A percentile compares a stretch with the other conserved stretches of the same genome.
Conservation (phyloP, 176 grass and related monocot genomes). For the Oryza glaberrima region DNA sequence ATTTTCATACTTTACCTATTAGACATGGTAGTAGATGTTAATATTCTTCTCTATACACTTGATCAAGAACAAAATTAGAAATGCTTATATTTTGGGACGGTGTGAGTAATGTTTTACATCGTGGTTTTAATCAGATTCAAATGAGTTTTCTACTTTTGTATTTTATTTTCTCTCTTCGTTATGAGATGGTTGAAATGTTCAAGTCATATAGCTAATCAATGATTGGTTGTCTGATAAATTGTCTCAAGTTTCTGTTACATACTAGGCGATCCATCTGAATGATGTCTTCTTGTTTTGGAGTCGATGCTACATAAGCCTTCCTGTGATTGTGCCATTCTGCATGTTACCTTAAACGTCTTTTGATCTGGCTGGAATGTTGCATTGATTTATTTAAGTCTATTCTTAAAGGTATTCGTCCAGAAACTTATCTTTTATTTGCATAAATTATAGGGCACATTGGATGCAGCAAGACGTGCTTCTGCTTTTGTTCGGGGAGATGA, state of each 20-base stretch:
- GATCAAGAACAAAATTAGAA: no score
- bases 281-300: not conserved
- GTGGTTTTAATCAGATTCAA: no score
- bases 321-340: not conserved
- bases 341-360: not conserved
- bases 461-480: slow-evolving; percentile 69
- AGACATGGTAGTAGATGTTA: no score
- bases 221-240: not conserved
- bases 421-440: slow-evolving; percentile 22
- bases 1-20: no score
- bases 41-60: no score
- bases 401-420: not conserved
- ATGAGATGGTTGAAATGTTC: not conserved
- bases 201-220: not conserved
- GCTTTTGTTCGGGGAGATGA: slow-evolving; percentile 92
- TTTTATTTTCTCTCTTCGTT: not conserved
- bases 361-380: not conserved
- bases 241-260: not conserved
- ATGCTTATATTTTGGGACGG: no score
- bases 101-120: not conserved
- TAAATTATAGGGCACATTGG: slow-evolving; percentile 66
- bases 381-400: slow-evolving; percentile 12
- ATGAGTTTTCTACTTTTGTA: not conserved
- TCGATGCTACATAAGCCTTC: not conserved
- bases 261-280: not conserved